Percentiles rank a stretch among this genome's conserved stretches.
These are phyloP conservation scores for Candida sanyiensis DNA, from an alignment of 805 yeast genomes.

Conservation along the genomic window DNA sequence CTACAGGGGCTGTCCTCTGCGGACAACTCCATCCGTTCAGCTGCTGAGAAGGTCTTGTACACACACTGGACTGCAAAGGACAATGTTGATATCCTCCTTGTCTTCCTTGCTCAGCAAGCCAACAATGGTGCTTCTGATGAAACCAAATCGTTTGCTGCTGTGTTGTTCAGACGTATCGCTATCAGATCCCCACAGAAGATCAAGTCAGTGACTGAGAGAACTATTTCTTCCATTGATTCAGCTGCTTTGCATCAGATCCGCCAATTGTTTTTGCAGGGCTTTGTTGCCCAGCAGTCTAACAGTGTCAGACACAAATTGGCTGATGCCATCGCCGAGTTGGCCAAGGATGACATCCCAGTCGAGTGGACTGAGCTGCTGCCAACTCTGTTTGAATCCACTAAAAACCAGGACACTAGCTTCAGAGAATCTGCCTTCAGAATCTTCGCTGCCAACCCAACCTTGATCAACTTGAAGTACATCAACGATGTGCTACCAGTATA, in stretches of 20 bases:
- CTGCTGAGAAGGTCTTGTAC: slow-evolving; percentile 71
- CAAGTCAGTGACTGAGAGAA: slow-evolving; percentile 64
- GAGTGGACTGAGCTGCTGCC: slow-evolving; percentile 79
- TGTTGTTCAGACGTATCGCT: slow-evolving; percentile 82
- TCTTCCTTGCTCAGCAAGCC: slow-evolving; percentile 79
- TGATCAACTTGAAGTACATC: slow-evolving; percentile 56
- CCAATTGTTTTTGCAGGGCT: slow-evolving; percentile 63
- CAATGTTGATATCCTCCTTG: slow-evolving; percentile 62
- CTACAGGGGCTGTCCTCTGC: slow-evolving; percentile 70
- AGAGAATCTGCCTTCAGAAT: slow-evolving; percentile 92
- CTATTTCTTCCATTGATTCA: slow-evolving; percentile 62
- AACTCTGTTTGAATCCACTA: slow-evolving; percentile 62
- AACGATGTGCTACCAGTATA: slow-evolving; percentile 61
- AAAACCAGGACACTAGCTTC: slow-evolving; percentile 51
- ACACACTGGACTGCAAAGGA: slow-evolving; percentile 68
- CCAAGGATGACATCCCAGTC: slow-evolving; percentile 55
- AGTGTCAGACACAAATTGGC: slow-evolving; percentile 86
- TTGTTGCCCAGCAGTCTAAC: slow-evolving; percentile 59
- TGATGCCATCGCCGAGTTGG: slow-evolving; percentile 91
- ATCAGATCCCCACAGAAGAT: slow-evolving; percentile 67
- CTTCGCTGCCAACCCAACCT: slow-evolving; percentile 75
- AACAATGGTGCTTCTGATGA: slow-evolving; percentile 53
- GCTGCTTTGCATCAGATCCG: slow-evolving; percentile 60
- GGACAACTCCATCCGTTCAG: slow-evolving; percentile 67
- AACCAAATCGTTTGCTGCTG: slow-evolving; percentile 73